Percentiles rank a stretch among this genome's conserved stretches.
phyloP scores from a whole-genome alignment of 2,329 filamentous ascomycete species.

The Calonectria honghensis region DNA sequence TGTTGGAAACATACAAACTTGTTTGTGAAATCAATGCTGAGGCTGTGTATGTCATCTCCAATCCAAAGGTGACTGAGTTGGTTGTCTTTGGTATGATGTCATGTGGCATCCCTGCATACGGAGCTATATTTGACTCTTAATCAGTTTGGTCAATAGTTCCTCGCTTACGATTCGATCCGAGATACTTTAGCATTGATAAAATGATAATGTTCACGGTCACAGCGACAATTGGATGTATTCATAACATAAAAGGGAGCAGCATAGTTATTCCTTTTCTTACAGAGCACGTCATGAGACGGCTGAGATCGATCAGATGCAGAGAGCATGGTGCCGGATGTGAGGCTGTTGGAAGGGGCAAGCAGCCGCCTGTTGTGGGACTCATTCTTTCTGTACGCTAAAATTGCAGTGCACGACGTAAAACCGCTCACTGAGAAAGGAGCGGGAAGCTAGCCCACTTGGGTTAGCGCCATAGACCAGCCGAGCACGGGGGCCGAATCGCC shows the following conservation, averaged over 20 bases:
- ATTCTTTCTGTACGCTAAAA: not conserved
- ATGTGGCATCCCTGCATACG: conserved; percentile 77
- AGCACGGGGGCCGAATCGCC: not conserved
- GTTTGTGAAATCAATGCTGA: conserved; percentile 73
- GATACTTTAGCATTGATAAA: not conserved
- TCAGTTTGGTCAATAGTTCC: no score
- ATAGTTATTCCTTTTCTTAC: no score
- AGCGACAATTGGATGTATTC: not conserved
- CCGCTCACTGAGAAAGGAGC: no score
- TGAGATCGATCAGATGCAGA: no score
- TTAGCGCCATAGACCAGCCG: not conserved
- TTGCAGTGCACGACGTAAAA: no score
- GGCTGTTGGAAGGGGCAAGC: no score
- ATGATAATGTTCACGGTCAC: not conserved
- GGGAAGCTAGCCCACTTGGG: no score
- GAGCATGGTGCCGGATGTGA: no score
- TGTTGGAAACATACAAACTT: conserved; percentile 65
- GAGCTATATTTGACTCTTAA: conserved; percentile 77
- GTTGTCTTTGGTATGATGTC: conserved; percentile 79
- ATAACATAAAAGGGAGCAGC: not conserved
- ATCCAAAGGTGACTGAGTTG: conserved; percentile 75
- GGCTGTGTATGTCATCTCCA: conserved; percentile 81
- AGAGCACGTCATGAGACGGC: no score
- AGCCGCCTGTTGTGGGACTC: not conserved
- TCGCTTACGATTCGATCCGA: rapidly evolving